These are phyloP conservation scores for Castanopsis chinensis DNA, from an alignment of 306 rosid genomes.

Conservation along the genomic window DNA sequence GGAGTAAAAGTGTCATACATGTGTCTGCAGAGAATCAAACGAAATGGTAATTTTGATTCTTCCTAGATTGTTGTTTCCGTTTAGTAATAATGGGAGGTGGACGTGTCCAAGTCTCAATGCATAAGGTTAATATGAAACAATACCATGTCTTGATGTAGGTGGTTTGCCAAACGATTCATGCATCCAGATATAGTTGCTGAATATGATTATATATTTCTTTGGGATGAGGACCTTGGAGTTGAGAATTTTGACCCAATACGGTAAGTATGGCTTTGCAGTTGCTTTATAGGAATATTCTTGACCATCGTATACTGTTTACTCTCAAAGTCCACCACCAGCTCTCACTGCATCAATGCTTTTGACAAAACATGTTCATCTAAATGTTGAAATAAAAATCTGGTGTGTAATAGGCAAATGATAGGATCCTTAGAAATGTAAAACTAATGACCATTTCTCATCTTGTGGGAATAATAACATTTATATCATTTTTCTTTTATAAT, in stretches of 20 bases:
- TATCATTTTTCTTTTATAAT: not conserved
- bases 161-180: slow-evolving; percentile 94
- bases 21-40: slow-evolving; percentile 64
- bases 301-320: not conserved
- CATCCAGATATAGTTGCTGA: slow-evolving; percentile 89
- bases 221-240: slow-evolving; percentile 97
- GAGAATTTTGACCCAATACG: slow-evolving; percentile 70
- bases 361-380: not conserved
- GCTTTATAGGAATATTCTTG: not conserved
- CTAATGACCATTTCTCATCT: not conserved
- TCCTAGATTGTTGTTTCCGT: not conserved
- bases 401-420: not conserved
- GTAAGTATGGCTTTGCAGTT: slow-evolving; percentile 30
- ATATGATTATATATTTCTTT: slow-evolving; percentile 79
- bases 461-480: not conserved
- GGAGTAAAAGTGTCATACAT: slow-evolving; percentile 52
- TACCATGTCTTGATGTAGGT: slow-evolving; percentile 46
- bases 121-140: not conserved
- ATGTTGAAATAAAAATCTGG: not conserved
- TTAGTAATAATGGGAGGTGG: not conserved
- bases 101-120: not conserved
- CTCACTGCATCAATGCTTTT: slow-evolving; percentile 1
- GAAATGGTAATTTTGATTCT: slow-evolving; percentile 42
- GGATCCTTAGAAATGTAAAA: not conserved
- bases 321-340: not conserved